A percentile compares a stretch with the other conserved stretches of the same genome.
Evolutionary conservation across 345 rosid genomes (phyloP).

Genomic region (Linum tenue): DNA sequence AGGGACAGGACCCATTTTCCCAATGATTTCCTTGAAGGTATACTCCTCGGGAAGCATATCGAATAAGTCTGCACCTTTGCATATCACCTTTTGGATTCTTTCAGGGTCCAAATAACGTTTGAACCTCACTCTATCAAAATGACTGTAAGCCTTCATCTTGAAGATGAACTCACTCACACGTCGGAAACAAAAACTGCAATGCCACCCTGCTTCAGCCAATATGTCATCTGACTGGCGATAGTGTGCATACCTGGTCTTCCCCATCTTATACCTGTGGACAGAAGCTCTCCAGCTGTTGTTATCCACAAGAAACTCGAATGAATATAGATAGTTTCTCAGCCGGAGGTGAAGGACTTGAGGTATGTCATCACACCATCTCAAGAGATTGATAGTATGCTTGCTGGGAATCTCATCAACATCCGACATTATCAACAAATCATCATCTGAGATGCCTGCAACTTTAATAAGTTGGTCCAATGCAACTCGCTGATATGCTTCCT

Average conservation of each 20-base stretch:
- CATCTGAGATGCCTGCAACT: conserved; percentile 28
- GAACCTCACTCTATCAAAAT: conserved; percentile 25
- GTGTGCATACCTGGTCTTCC: conserved; percentile 26
- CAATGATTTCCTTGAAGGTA: conserved; percentile 28
- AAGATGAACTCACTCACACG: conserved; percentile 25
- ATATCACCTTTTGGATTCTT: conserved; percentile 28
- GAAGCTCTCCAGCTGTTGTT: conserved; percentile 33
- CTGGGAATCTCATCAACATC: conserved; percentile 35
- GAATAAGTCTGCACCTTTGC: conserved; percentile 26
- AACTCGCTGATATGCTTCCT: conserved; percentile 30
- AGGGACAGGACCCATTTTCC: conserved; percentile 27
- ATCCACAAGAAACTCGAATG: conserved; percentile 26
- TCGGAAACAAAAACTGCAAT: conserved; percentile 36
- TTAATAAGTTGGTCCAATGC: conserved; percentile 26
- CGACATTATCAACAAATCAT: conserved; percentile 31
- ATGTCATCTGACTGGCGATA: conserved; percentile 21
- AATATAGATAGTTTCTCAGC: conserved; percentile 26
- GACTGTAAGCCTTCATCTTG: conserved; percentile 39
- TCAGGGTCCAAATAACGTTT: conserved; percentile 19
- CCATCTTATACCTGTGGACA: conserved; percentile 22
- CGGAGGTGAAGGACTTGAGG: conserved; percentile 24
- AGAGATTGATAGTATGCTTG: conserved; percentile 25
- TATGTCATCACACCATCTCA: conserved; percentile 31
- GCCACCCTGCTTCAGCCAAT: conserved; percentile 33
- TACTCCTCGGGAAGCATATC: conserved; percentile 35